Evolutionary conservation across 2,329 filamentous ascomycete species (phyloP).

Genomic region (Massarina eburnea): DNA sequence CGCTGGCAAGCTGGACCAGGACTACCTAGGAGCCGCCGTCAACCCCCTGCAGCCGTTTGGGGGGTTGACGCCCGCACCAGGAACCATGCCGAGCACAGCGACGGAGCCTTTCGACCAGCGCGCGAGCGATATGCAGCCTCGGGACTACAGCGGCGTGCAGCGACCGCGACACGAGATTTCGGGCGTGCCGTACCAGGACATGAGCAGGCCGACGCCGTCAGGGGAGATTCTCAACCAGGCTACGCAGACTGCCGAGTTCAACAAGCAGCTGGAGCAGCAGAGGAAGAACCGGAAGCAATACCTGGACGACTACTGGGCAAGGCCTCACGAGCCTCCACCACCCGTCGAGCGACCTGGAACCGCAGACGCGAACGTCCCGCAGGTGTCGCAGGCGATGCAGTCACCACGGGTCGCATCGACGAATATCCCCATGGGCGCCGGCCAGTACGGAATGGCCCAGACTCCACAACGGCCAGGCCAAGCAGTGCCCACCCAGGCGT

Average conservation of each 20-base stretch:
- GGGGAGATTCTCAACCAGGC: slow-evolving; percentile 84
- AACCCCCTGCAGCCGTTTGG: slow-evolving; percentile 48
- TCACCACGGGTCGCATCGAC: slow-evolving; percentile 61
- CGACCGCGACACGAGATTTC: slow-evolving; percentile 87
- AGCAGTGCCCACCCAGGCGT: slow-evolving; percentile 65
- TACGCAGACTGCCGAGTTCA: slow-evolving; percentile 86
- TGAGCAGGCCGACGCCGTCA: slow-evolving; percentile 73
- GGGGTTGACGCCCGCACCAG: slow-evolving; percentile 65
- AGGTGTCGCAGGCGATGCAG: slow-evolving; percentile 48
- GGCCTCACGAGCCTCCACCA: slow-evolving; percentile 75
- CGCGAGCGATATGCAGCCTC: slow-evolving; percentile 71
- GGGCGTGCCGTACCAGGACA: slow-evolving; percentile 80
- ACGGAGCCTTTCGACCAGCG: slow-evolving; percentile 68
- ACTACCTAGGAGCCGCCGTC: slow-evolving; percentile 32
- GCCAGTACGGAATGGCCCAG: slow-evolving; percentile 60
- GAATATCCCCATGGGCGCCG: slow-evolving; percentile 53
- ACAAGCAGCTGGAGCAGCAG: slow-evolving; percentile 78
- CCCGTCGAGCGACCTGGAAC: slow-evolving; percentile 48
- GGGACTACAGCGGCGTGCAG: slow-evolving; percentile 81
- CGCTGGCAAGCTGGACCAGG: slow-evolving; percentile 33
- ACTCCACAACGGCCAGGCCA: slow-evolving; percentile 60
- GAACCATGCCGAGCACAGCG: slow-evolving; percentile 72
- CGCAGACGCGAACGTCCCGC: slow-evolving; percentile 41
- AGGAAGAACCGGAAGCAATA: slow-evolving; percentile 78
- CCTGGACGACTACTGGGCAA: slow-evolving; percentile 78